Evolutionary conservation across 2,329 filamentous ascomycete species (phyloP).

Genomic region (Aureobasidium sp.): DNA sequence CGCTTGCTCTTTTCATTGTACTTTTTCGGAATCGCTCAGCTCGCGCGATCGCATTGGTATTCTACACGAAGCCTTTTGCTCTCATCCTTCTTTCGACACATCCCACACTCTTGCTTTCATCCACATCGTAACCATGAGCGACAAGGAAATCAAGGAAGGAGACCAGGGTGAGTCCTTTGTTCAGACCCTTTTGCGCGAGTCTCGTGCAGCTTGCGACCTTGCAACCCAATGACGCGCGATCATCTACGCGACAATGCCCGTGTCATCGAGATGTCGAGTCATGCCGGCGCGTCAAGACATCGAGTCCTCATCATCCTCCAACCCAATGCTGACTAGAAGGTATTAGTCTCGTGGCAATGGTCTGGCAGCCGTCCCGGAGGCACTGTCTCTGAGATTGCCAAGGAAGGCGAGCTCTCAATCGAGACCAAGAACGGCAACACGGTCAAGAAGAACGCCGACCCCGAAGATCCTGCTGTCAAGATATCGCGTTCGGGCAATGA

Average conservation of each 20-base stretch:
- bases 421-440: constrained; percentile 54
- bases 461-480: constrained; percentile 52
- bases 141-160: constrained; percentile 41
- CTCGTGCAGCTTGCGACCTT: not conserved
- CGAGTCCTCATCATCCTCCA: too few relatives aligned
- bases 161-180: constrained; percentile 37
- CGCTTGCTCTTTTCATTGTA: not conserved
- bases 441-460: constrained; percentile 53
- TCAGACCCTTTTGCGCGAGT: not conserved
- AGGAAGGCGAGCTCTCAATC: constrained; percentile 51
- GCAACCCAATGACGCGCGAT: not conserved
- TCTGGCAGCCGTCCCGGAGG: constrained; percentile 46
- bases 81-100: not conserved
- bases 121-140: constrained; percentile 31
- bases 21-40: not conserved
- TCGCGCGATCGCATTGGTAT: constrained; percentile 7
- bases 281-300: not conserved
- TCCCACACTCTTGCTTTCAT: not conserved
- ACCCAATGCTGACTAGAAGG: constrained; percentile 13
- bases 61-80: not conserved
- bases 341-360: constrained; percentile 55
- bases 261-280: constrained; percentile 12
- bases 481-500: constrained; percentile 53
- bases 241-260: not conserved
- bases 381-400: constrained; percentile 47